Conservation (phyloP, 225 moss, liverwort and hornwort genomes). For the Straminergon stramineum region DNA sequence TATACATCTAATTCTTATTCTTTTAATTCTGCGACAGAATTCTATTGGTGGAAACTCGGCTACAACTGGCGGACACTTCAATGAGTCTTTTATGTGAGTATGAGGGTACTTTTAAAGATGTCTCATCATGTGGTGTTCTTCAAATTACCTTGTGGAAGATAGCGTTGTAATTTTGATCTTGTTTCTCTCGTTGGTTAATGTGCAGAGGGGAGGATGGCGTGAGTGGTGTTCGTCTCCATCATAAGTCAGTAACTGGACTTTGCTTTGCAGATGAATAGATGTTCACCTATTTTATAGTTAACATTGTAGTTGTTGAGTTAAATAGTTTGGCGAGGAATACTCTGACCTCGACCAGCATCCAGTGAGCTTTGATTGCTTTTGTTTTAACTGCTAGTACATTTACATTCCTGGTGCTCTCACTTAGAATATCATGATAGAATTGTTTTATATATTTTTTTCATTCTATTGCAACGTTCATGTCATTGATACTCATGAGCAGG, state of each 20-base stretch:
- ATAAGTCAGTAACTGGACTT: slow-evolving; percentile 53
- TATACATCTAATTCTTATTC: not conserved
- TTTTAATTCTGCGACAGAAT: slow-evolving; percentile 42
- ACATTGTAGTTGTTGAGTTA: not conserved
- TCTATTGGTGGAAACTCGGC: slow-evolving; percentile 83
- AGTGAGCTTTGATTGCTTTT: not conserved
- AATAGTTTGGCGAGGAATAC: not conserved
- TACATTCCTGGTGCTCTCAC: not conserved
- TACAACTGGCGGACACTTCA: slow-evolving; percentile 80
- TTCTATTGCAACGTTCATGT: not conserved
- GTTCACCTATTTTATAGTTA: not conserved
- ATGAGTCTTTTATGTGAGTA: slow-evolving; percentile 77
- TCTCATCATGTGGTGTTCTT: not conserved
- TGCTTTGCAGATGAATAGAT: not conserved
- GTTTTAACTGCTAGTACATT: not conserved
- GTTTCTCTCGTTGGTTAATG: not conserved
- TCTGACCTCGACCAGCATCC: not conserved
- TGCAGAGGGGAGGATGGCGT: slow-evolving; percentile 85
- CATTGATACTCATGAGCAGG: slow-evolving; percentile 4
- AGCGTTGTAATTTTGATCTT: not conserved
- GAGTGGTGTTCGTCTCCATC: slow-evolving; percentile 81
- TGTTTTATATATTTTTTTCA: not conserved
- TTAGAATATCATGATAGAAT: not conserved
- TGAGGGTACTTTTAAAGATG: not conserved
- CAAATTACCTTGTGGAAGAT: not conserved